Evolutionary conservation across 345 rosid genomes (phyloP).

Genomic region (Pugionium cornutum): DNA sequence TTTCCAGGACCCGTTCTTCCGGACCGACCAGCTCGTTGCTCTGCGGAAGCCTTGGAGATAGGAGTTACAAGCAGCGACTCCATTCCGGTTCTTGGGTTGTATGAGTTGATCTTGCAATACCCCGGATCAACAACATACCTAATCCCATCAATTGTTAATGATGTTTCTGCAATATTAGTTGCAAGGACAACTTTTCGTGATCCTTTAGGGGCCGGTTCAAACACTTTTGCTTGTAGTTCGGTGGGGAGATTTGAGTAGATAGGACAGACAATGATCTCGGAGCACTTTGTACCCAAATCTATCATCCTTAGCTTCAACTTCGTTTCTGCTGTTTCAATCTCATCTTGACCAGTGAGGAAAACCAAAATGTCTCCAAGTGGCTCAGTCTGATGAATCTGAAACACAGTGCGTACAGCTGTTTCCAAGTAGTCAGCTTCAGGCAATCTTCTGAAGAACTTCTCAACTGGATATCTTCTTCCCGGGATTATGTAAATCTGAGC

Average conservation of each 20-base stretch:
- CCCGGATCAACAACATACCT: slow-evolving; percentile 89
- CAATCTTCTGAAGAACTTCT: slow-evolving; percentile 65
- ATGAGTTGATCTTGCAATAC: slow-evolving; percentile 81
- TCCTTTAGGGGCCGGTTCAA: slow-evolving; percentile 89
- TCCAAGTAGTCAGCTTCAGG: slow-evolving; percentile 85
- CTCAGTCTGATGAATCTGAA: slow-evolving; percentile 79
- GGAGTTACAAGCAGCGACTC: slow-evolving; percentile 84
- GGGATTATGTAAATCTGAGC: slow-evolving; percentile 87
- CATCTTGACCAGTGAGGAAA: slow-evolving; percentile 95
- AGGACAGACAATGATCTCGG: slow-evolving; percentile 85
- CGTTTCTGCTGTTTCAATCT: slow-evolving; percentile 89
- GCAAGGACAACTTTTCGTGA: slow-evolving; percentile 92
- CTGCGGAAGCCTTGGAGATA: slow-evolving; percentile 92
- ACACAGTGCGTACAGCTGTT: slow-evolving; percentile 78
- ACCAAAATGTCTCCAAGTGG: slow-evolving; percentile 77
- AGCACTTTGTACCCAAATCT: slow-evolving; percentile 76
- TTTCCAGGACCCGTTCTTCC: slow-evolving; percentile 97
- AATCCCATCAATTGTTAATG: slow-evolving; percentile 88
- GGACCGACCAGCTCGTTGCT: slow-evolving; percentile 92
- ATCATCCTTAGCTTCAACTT: slow-evolving; percentile 66
- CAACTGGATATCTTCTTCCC: slow-evolving; percentile 91
- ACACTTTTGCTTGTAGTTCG: slow-evolving; percentile 86
- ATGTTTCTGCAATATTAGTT: slow-evolving; percentile 94
- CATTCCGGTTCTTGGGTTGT: slow-evolving; percentile 93
- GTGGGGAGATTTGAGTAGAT: slow-evolving; percentile 92